A percentile compares a stretch with the other conserved stretches of the same genome.
These are phyloP conservation scores for Aspergillus hancockii DNA, from an alignment of 495 filamentous ascomycete species.

Conservation along the genomic window DNA sequence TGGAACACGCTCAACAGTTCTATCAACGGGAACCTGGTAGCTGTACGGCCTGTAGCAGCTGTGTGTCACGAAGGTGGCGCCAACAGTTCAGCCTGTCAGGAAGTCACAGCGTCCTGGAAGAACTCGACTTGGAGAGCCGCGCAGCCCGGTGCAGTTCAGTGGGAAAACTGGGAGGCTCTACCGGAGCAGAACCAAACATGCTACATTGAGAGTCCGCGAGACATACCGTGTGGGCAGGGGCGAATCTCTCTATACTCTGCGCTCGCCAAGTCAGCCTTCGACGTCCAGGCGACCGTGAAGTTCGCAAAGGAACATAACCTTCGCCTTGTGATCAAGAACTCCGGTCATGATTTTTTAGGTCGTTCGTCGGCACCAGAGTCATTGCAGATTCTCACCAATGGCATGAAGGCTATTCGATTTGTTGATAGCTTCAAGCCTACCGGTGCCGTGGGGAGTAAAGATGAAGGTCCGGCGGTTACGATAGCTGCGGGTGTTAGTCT, in stretches of 20 bases:
- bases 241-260: conserved; percentile 43
- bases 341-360: conserved; percentile 54
- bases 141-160: conserved; percentile 45
- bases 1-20: conserved; percentile 42
- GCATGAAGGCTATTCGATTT: conserved; percentile 43
- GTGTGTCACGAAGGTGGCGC: conserved; percentile 42
- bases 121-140: conserved; percentile 29
- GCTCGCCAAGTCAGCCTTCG: conserved; percentile 24
- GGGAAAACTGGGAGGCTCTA: conserved; percentile 52
- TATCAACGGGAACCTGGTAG: conserved; percentile 38
- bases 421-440: conserved; percentile 29
- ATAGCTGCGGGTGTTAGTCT: conserved; percentile 56
- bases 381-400: conserved; percentile 55
- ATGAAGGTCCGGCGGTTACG: conserved; percentile 48
- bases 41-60: conserved; percentile 37
- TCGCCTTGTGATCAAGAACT: conserved; percentile 55
- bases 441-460: conserved; percentile 12
- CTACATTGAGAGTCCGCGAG: conserved; percentile 48
- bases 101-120: conserved; percentile 23
- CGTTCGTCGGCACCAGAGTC: conserved; percentile 52
- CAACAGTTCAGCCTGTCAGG: conserved; percentile 28
- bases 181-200: conserved; percentile 53
- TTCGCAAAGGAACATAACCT: conserved; percentile 29
- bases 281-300: conserved; percentile 40
- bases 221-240: conserved; percentile 27